Conservation (phyloP, 1,284 basidiomycete species). For the Apiotrichum akiyoshidainum region DNA sequence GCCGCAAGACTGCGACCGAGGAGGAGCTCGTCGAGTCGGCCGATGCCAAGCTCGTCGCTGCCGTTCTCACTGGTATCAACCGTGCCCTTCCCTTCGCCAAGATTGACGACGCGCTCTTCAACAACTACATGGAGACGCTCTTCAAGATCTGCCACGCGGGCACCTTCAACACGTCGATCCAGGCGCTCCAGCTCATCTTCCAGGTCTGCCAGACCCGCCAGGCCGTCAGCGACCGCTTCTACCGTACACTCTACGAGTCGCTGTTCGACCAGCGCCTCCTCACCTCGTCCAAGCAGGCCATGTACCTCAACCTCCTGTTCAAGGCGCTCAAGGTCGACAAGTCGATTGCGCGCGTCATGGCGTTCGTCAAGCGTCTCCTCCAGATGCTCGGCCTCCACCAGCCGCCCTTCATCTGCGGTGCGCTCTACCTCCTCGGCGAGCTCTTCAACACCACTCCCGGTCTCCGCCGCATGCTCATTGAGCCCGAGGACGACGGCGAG, state of each 20-base stretch:
- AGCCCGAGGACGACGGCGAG: conserved; percentile 53
- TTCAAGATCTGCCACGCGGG: conserved; percentile 91
- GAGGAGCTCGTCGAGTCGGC: conserved; percentile 69
- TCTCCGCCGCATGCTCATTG: conserved; percentile 64
- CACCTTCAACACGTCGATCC: conserved; percentile 91
- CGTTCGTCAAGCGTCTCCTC: conserved; percentile 80
- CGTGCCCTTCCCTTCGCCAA: conserved; percentile 91
- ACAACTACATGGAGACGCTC: conserved; percentile 85
- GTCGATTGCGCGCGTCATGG: conserved; percentile 63
- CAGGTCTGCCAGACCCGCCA: conserved; percentile 61
- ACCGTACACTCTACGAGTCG: conserved; percentile 84
- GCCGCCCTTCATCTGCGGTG: conserved; percentile 86
- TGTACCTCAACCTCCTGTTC: conserved; percentile 95
- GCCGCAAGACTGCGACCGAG: conserved; percentile 41
- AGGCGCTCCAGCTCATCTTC: conserved; percentile 87
- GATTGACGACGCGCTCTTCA: conserved; percentile 64
- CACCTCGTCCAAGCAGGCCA: conserved; percentile 86
- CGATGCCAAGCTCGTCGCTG: conserved; percentile 81
- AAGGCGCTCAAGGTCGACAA: conserved; percentile 82
- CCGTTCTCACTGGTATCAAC: conserved; percentile 90
- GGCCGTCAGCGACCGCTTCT: conserved; percentile 77
- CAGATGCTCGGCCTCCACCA: conserved; percentile 76
- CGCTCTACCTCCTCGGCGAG: conserved; percentile 64
- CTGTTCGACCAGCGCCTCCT: conserved; percentile 78
- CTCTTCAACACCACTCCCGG: conserved; percentile 72